Conservation (phyloP, 1,284 basidiomycete species). For the Puccinia triticina region DNA sequence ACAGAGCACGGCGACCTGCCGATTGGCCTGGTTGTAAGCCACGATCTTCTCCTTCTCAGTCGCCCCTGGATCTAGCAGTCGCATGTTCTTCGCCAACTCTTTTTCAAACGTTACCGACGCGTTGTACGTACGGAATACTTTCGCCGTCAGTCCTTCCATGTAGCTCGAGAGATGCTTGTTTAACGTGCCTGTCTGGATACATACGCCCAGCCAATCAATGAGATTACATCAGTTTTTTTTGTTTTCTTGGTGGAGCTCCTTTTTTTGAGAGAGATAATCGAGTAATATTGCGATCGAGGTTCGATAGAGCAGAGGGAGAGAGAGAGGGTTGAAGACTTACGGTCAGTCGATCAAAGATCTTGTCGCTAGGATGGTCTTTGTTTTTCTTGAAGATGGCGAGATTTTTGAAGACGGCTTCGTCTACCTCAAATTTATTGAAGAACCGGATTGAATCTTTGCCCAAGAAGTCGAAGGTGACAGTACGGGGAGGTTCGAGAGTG, state of each 20-base stretch:
- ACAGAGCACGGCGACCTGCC: slow-evolving; percentile 90
- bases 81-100: slow-evolving; percentile 73
- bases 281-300: no score
- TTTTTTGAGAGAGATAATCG: not conserved
- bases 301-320: not conserved
- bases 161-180: slow-evolving; percentile 88
- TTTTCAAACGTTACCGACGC: slow-evolving; percentile 91
- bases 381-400: slow-evolving; percentile 81
- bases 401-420: slow-evolving; percentile 86
- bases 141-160: slow-evolving; percentile 95
- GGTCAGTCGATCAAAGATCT: slow-evolving; percentile 79
- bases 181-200: slow-evolving; percentile 71
- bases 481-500: slow-evolving; percentile 79
- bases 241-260: not conserved
- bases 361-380: slow-evolving; percentile 76
- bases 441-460: slow-evolving; percentile 98
- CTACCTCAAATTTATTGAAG: slow-evolving; percentile 84
- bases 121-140: slow-evolving; percentile 99
- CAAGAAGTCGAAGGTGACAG: slow-evolving; percentile 87
- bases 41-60: slow-evolving; percentile 88
- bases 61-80: slow-evolving; percentile 66
- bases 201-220: not conserved
- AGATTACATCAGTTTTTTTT: not conserved
- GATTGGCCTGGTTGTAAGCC: slow-evolving; percentile 92
- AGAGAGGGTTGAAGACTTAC: slow-evolving; percentile 53